These are phyloP conservation scores for Rhytidhysteron rufulum DNA, from an alignment of 2,329 filamentous ascomycete species.

Conservation along the genomic window DNA sequence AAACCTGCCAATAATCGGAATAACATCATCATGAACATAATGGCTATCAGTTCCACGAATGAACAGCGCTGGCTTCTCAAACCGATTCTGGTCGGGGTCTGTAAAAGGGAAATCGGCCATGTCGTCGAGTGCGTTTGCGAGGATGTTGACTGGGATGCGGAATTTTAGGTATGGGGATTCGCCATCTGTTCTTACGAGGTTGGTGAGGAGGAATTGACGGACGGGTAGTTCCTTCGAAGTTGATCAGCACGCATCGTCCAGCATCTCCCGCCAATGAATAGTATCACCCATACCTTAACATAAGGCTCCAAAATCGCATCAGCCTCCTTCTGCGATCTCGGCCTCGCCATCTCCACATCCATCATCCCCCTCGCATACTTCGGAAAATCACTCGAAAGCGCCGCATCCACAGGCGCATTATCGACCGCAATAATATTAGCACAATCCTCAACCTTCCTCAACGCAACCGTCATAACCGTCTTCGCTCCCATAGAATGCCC, in stretches of 20 bases:
- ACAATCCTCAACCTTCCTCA: constrained; percentile 65
- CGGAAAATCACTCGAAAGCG: constrained; percentile 69
- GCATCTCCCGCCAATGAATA: constrained; percentile 4
- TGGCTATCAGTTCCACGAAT: constrained; percentile 71
- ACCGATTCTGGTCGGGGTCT: constrained; percentile 64
- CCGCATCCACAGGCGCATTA: constrained; percentile 83
- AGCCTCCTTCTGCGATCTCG: constrained; percentile 71
- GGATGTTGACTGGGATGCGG: constrained; percentile 70
- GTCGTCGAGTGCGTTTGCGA: constrained; percentile 65
- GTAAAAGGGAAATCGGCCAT: constrained; percentile 89
- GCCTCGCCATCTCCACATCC: constrained; percentile 65
- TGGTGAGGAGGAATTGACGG: constrained; percentile 88
- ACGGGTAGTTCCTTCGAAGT: constrained; percentile 61
- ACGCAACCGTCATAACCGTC: constrained; percentile 80
- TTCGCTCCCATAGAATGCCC: constrained; percentile 98
- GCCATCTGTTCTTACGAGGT: constrained; percentile 55
- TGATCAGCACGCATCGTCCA: constrained; percentile 14
- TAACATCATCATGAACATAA: constrained; percentile 75
- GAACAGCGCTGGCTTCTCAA: constrained; percentile 75
- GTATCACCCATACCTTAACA: constrained; percentile 55
- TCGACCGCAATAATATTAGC: constrained; percentile 77
- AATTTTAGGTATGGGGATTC: constrained; percentile 61
- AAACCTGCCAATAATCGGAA: constrained; percentile 76
- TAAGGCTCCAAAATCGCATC: constrained; percentile 73
- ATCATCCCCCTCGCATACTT: constrained; percentile 83